Percentiles rank a stretch among this genome's conserved stretches.
Evolutionary conservation across 192 early-diverging fungal species (phyloP).

Genomic region (Chytriomyces sp.): DNA sequence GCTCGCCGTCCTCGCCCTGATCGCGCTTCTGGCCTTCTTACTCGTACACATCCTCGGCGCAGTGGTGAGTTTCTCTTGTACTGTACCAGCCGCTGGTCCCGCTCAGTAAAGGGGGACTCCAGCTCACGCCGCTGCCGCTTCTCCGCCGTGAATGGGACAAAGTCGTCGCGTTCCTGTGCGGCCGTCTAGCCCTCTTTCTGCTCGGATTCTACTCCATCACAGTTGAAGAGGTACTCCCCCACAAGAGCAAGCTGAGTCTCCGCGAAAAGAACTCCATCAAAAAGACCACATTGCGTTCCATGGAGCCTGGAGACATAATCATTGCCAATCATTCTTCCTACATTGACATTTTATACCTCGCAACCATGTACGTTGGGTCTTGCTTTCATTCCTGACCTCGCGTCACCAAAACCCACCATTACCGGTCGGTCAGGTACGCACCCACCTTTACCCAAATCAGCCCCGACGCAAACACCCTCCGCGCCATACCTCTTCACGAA

Average conservation of each 20-base stretch:
- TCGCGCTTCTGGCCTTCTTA: neutral
- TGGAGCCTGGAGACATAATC: conserved; percentile 72
- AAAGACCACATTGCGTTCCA: neutral
- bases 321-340: conserved; percentile 82
- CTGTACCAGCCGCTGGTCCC: too few species aligned
- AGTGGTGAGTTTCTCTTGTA: too few species aligned
- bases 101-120: too few species aligned
- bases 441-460: conserved; percentile 11
- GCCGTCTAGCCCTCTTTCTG: neutral
- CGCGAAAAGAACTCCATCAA: conserved; percentile 14
- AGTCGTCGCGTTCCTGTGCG: neutral
- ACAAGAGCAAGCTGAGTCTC: neutral
- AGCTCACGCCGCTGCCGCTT: neutral
- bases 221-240: neutral
- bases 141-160: neutral
- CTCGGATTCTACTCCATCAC: conserved; percentile 17
- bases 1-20: neutral
- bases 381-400: neutral
- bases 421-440: neutral
- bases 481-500: neutral
- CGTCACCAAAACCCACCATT: neutral
- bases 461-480: neutral
- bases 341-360: conserved; percentile 74
- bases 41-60: neutral
- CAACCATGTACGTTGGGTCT: conserved; percentile 55